A percentile compares a stretch with the other conserved stretches of the same genome.
These are phyloP conservation scores for Stephanodiscus triporus DNA, from an alignment of 108 stramenopile genomes.

Conservation along the genomic window DNA sequence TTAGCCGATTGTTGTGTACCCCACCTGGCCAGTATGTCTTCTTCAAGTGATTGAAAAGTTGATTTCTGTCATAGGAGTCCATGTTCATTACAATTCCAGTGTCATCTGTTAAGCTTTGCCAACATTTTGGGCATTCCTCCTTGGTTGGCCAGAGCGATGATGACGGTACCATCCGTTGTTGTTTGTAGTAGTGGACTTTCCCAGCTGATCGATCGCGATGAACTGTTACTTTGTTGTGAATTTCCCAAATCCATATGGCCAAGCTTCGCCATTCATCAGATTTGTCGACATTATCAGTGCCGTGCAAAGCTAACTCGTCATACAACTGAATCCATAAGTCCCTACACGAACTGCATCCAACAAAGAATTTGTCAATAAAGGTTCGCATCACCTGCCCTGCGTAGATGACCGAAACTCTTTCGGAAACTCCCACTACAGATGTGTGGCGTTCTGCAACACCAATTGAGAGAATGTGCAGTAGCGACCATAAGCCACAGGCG, in stretches of 20 bases:
- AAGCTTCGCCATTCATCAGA: conserved; percentile 39
- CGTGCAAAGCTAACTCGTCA: conserved; percentile 29
- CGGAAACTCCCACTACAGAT: conserved; percentile 47
- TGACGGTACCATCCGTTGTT: conserved; percentile 15
- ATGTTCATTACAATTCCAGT: conserved; percentile 7
- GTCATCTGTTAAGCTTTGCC: conserved; percentile 17
- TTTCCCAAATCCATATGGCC: conserved; percentile 51
- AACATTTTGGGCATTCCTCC: conserved; percentile 45
- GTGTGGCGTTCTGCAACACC: conserved; percentile 58
- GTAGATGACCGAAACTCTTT: conserved; percentile 30
- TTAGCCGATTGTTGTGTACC: conserved; percentile 41
- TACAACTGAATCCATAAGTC: conserved; percentile 30
- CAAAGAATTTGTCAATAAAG: conserved; percentile 41
- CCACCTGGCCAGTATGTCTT: conserved; percentile 44
- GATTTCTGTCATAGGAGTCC: conserved; percentile 40
- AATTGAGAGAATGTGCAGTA: conserved; percentile 51
- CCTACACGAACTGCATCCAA: conserved; percentile 32
- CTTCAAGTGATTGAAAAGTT: conserved; percentile 33
- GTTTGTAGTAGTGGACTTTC: conserved; percentile 17
- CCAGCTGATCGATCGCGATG: conserved; percentile 12
- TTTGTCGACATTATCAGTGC: conserved; percentile 15
- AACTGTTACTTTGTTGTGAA: conserved; percentile 50
- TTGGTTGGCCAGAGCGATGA: conserved; percentile 40
- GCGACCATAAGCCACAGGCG: conserved; percentile 54
- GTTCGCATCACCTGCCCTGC: conserved; percentile 43